These are phyloP conservation scores for Leptodontidium sp. DNA, from an alignment of 2,329 filamentous ascomycete genomes.

Conservation along the genomic window DNA sequence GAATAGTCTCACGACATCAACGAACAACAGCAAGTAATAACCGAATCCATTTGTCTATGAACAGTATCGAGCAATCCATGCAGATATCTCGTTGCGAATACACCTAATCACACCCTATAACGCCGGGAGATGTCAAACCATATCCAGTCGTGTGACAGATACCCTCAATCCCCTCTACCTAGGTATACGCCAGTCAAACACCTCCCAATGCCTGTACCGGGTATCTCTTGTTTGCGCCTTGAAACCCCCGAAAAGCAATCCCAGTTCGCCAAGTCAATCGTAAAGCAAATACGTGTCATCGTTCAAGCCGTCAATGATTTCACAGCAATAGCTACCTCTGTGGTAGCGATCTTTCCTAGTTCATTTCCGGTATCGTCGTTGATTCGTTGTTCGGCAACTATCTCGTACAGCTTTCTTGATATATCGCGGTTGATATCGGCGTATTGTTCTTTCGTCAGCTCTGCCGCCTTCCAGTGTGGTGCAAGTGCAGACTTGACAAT, in stretches of 20 bases:
- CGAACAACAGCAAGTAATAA: background rate
- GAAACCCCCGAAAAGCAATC: slow-evolving; percentile 30
- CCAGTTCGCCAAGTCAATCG: slow-evolving; percentile 31
- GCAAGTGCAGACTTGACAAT: slow-evolving; percentile 86
- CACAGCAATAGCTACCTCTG: slow-evolving; percentile 82
- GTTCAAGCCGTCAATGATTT: slow-evolving; percentile 56
- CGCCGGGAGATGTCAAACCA: slow-evolving; percentile 22
- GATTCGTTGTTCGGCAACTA: slow-evolving; percentile 51
- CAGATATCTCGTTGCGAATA: slow-evolving; percentile 22
- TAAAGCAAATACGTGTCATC: slow-evolving; percentile 26
- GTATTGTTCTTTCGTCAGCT: slow-evolving; percentile 88
- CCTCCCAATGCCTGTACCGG: slow-evolving; percentile 32
- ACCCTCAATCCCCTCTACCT: background rate
- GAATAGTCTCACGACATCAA: background rate
- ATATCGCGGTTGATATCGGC: slow-evolving; percentile 90
- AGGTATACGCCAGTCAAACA: slow-evolving; percentile 8
- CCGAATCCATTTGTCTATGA: slow-evolving; percentile 19
- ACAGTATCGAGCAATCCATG: slow-evolving; percentile 24
- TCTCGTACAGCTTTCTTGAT: slow-evolving; percentile 86
- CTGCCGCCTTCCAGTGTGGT: slow-evolving; percentile 77
- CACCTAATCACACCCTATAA: slow-evolving; percentile 15
- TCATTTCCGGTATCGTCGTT: slow-evolving; percentile 72
- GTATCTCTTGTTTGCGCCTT: slow-evolving; percentile 41
- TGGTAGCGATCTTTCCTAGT: slow-evolving; percentile 79
- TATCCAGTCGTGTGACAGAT: slow-evolving; percentile 30